A percentile compares a stretch with the other conserved stretches of the same genome.
Conservation (phyloP, 2,329 filamentous ascomycete species). For the Periconia sp. region DNA sequence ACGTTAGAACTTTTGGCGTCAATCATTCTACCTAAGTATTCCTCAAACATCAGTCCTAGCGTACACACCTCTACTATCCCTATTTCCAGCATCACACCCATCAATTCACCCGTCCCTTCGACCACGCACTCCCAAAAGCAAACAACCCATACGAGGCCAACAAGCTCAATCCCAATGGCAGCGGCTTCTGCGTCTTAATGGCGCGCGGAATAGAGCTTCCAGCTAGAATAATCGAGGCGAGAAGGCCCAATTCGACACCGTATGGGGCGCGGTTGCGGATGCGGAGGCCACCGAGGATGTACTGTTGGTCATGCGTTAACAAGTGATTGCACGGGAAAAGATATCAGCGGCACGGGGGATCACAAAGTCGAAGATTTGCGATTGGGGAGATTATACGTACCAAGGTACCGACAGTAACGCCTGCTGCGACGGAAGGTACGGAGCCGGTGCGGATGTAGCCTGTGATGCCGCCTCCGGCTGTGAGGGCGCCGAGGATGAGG, state of each 20-base stretch:
- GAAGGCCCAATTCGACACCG: slow-evolving; percentile 85
- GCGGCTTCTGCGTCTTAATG: slow-evolving; percentile 80
- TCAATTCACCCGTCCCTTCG: slow-evolving; percentile 23
- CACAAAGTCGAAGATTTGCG: not conserved
- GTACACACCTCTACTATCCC: no score
- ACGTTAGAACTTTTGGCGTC: no score
- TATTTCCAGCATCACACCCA: no score
- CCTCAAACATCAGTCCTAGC: no score
- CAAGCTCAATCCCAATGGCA: slow-evolving; percentile 79
- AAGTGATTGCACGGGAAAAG: not conserved
- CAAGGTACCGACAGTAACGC: slow-evolving; percentile 77
- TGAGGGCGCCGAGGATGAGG: slow-evolving; percentile 79
- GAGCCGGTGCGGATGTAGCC: slow-evolving; percentile 87
- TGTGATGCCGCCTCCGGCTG: slow-evolving; percentile 83
- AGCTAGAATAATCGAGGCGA: slow-evolving; percentile 84
- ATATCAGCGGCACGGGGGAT: not conserved
- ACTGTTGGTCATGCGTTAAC: slow-evolving; percentile 46
- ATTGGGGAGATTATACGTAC: slow-evolving; percentile 40
- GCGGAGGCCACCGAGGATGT: slow-evolving; percentile 81
- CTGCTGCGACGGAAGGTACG: slow-evolving; percentile 83
- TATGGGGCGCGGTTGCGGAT: slow-evolving; percentile 77
- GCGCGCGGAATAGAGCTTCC: slow-evolving; percentile 87
- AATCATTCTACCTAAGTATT: no score
- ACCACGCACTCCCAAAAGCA: slow-evolving; percentile 76
- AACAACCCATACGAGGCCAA: slow-evolving; percentile 79